Percentiles rank a stretch among this genome's conserved stretches.
Evolutionary conservation across 202 grass and related monocot species (phyloP).

Genomic region (Bolboschoenoplectus hybrid): DNA sequence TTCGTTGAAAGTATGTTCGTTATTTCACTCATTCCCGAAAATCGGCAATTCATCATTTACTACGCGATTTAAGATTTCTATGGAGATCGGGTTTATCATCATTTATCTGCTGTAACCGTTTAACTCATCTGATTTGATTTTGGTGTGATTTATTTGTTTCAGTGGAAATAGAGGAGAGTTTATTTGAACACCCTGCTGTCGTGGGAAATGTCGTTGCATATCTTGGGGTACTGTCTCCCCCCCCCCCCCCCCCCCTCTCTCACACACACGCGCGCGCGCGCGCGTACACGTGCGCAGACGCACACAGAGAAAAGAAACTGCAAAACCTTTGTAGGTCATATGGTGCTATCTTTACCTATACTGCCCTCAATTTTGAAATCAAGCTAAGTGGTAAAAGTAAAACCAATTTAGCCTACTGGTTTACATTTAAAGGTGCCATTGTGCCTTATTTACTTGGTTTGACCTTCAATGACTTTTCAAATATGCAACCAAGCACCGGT

Average conservation of each 20-base stretch:
- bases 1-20: background rate
- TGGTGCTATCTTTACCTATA: background rate
- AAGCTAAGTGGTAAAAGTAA: background rate
- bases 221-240: background rate
- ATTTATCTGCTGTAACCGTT: background rate
- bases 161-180: background rate
- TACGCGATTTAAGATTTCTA: background rate
- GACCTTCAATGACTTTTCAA: background rate
- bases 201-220: background rate
- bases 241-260: no score
- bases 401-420: background rate
- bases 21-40: background rate
- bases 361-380: background rate
- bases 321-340: background rate
- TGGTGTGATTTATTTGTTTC: slow-evolving; percentile 2
- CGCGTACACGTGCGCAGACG: background rate
- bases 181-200: background rate
- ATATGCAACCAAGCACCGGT: background rate
- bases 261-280: background rate
- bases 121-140: background rate
- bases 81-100: background rate
- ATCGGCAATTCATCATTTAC: background rate
- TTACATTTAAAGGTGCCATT: background rate
- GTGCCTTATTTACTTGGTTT: background rate
- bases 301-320: background rate